A percentile compares a stretch with the other conserved stretches of the same genome.
These are phyloP conservation scores for Sodiomyces alkalinus DNA, from an alignment of 2,329 filamentous ascomycete genomes.

Conservation along the genomic window DNA sequence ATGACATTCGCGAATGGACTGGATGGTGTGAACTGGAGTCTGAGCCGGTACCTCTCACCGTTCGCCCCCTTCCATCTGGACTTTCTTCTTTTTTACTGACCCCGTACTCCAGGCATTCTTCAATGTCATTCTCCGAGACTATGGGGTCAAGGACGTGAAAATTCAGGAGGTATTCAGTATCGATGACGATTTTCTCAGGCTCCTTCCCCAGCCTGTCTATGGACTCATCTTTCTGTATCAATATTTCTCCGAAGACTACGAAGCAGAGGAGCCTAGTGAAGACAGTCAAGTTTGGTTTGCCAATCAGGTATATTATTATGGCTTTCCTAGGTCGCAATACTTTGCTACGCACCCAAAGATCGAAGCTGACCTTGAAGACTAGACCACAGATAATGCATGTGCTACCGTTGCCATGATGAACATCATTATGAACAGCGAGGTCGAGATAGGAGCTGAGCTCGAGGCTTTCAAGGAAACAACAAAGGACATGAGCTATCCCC, in stretches of 20 bases:
- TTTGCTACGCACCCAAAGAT: too few species aligned
- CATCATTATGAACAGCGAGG: slow-evolving; percentile 70
- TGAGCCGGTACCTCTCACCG: slow-evolving; percentile 51
- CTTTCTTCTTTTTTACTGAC: too few species aligned
- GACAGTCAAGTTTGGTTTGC: slow-evolving; percentile 71
- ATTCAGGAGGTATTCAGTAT: slow-evolving; percentile 64
- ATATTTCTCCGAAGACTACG: slow-evolving; percentile 39
- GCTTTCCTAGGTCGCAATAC: too few species aligned
- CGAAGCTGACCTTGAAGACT: slow-evolving; percentile 1
- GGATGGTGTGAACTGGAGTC: slow-evolving; percentile 81
- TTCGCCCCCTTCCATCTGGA: too few species aligned
- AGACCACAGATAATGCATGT: slow-evolving; percentile 75
- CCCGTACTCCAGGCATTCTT: slow-evolving; percentile 74
- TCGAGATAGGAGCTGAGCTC: slow-evolving; percentile 57
- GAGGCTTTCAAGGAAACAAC: slow-evolving; percentile 61
- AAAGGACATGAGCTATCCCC: slow-evolving; percentile 47
- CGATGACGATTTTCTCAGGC: slow-evolving; percentile 48
- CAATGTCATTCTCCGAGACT: slow-evolving; percentile 65
- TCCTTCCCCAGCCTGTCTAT: slow-evolving; percentile 59
- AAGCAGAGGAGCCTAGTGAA: slow-evolving; percentile 37
- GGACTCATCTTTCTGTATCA: slow-evolving; percentile 84
- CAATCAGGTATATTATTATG: slow-evolving; percentile 50
- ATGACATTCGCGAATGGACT: slow-evolving; percentile 46
- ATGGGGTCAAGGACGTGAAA: slow-evolving; percentile 59
- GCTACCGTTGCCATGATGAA: slow-evolving; percentile 88